A percentile compares a stretch with the other conserved stretches of the same genome.
Evolutionary conservation across 352 stramenopile genomes (phyloP).

Genomic region (Globisporangium takayamanum): DNA sequence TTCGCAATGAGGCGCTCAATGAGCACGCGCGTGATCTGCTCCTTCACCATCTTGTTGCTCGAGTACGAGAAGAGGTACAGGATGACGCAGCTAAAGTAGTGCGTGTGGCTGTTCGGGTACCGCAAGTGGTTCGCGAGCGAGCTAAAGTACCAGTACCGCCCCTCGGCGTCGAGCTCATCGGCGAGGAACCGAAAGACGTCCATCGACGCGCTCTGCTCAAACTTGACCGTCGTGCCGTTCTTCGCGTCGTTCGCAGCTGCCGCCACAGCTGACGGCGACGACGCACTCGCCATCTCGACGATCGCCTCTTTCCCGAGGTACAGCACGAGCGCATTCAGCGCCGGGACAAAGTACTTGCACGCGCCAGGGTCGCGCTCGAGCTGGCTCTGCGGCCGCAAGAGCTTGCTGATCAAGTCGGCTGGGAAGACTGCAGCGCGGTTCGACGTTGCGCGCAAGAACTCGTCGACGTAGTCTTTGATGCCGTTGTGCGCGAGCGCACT

Average conservation of each 20-base stretch:
- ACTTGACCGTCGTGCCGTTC: constrained; percentile 47
- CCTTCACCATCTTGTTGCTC: constrained; percentile 95
- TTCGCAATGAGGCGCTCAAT: constrained; percentile 99
- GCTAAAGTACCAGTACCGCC: constrained; percentile 97
- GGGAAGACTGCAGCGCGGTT: constrained; percentile 88
- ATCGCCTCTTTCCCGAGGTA: constrained; percentile 85
- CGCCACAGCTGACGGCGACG: constrained; percentile 11
- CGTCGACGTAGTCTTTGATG: constrained; percentile 94
- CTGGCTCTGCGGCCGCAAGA: constrained; percentile 53
- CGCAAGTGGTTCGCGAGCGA: constrained; percentile 98
- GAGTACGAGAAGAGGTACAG: constrained; percentile 98
- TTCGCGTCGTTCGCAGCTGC: constrained; percentile 7
- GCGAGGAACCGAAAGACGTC: constrained; percentile 95
- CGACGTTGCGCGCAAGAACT: constrained; percentile 89
- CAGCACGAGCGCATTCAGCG: constrained; percentile 88
- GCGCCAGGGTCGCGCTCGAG: constrained; percentile 58
- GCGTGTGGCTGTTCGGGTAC: constrained; percentile 98
- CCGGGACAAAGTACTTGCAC: constrained; percentile 90
- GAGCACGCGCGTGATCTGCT: constrained; percentile 97
- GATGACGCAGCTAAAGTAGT: constrained; percentile 99
- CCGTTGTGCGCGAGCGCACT: constrained; percentile 86
- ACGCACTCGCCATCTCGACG: constrained; percentile 61
- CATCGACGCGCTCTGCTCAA: constrained; percentile 86
- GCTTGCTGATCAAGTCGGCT: constrained; percentile 65
- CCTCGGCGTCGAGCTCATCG: constrained; percentile 93